A percentile compares a stretch with the other conserved stretches of the same genome.
These are phyloP conservation scores for Coemansia pectinata DNA, from an alignment of 192 early-diverging fungal species.

Conservation along the genomic window DNA sequence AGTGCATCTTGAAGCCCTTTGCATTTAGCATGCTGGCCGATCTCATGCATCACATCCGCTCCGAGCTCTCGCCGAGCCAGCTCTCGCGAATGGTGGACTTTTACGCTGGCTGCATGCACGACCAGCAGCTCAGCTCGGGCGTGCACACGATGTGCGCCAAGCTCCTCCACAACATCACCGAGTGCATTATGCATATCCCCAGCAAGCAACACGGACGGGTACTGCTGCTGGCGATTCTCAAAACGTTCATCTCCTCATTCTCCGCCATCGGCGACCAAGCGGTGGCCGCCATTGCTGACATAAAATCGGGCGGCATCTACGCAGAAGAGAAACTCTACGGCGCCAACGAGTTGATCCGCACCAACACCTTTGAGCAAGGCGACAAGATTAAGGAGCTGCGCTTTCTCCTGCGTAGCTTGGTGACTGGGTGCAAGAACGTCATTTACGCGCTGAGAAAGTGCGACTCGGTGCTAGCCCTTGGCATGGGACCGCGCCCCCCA, in stretches of 20 bases:
- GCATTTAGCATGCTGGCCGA: conserved; percentile 96
- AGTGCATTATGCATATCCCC: conserved; percentile 74
- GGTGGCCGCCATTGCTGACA: conserved; percentile 27
- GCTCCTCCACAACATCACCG: conserved; percentile 87
- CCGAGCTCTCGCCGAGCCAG: conserved; percentile 78
- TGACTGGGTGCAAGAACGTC: conserved; percentile 84
- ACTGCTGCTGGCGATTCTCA: conserved; percentile 78
- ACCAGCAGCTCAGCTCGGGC: conserved; percentile 82
- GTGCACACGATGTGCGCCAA: conserved; percentile 98
- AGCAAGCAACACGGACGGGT: conserved; percentile 66
- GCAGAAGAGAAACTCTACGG: conserved; percentile 47
- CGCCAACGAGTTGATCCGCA: conserved; percentile 44
- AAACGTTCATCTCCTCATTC: conserved; percentile 72
- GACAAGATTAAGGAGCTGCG: conserved; percentile 67
- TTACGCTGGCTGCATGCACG: conserved; percentile 92
- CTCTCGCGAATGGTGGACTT: conserved; percentile 83
- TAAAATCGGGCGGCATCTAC: conserved; percentile 18
- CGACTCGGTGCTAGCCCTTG: conserved; percentile 62
- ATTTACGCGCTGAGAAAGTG: conserved; percentile 71
- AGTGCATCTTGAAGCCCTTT: conserved; percentile 87
- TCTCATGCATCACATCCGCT: conserved; percentile 92
- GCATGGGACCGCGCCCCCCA: conserved; percentile 22
- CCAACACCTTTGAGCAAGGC: conserved; percentile 49
- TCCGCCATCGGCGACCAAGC: conserved; percentile 44
- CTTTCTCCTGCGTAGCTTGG: conserved; percentile 85